phyloP scores from a whole-genome alignment of 139 green algal genomes.

The Desmodesmus armatus region DNA sequence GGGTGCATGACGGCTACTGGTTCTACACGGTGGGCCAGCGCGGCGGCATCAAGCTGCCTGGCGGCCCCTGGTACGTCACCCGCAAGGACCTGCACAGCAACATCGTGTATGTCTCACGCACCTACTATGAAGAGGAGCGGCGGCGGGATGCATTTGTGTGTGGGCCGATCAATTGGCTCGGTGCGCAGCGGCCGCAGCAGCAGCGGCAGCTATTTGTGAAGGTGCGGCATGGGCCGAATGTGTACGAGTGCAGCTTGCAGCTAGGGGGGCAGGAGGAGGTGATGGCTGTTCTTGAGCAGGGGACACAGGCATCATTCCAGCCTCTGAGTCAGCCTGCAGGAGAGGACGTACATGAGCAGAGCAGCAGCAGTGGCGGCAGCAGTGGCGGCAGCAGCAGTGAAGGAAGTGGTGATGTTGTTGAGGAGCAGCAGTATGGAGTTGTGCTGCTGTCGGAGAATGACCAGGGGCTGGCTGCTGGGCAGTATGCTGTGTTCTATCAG shows the following conservation, averaged over 20 bases:
- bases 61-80: constrained; percentile 97
- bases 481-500: constrained; percentile 97
- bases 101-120: constrained; percentile 85
- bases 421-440: constrained; percentile 35
- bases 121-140: constrained; percentile 71
- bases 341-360: not conserved
- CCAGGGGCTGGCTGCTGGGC: constrained; percentile 94
- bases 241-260: constrained; percentile 70
- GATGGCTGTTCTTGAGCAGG: too few relatives aligned
- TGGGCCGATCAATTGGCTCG: constrained; percentile 76
- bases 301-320: not conserved
- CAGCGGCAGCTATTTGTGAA: constrained; percentile 61
- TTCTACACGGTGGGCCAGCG: constrained; percentile 98
- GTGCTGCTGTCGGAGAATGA: constrained; percentile 82
- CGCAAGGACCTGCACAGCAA: constrained; percentile 89
- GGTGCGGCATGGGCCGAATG: constrained; percentile 84
- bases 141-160: constrained; percentile 71
- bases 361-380: not conserved
- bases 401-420: not conserved
- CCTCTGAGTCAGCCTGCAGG: not conserved
- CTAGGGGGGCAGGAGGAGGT: not conserved
- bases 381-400: constrained; percentile 19
- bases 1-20: constrained; percentile 87
- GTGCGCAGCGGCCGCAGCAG: not conserved
- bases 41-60: constrained; percentile 89